A percentile compares a stretch with the other conserved stretches of the same genome.
Evolutionary conservation across 345 rosid species (phyloP).

Genomic region (Eucalyptus camaldulensis): DNA sequence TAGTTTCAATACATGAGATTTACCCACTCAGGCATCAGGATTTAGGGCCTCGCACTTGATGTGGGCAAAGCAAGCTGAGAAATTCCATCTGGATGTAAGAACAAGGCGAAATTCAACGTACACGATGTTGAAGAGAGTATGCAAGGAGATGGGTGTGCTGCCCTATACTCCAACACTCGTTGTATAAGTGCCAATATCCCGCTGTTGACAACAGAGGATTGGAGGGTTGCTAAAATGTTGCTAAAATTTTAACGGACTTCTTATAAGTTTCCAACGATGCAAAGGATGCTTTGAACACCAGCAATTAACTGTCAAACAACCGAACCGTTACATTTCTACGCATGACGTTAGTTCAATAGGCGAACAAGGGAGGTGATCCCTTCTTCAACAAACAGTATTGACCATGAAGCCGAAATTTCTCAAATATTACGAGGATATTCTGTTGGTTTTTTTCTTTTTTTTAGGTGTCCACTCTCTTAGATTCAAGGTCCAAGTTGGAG

Average conservation of each 20-base stretch:
- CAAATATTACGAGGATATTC: background rate
- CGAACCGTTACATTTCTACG: background rate
- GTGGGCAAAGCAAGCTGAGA: background rate
- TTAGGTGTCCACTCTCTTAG: background rate
- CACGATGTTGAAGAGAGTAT: background rate
- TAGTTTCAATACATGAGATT: background rate
- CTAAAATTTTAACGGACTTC: background rate
- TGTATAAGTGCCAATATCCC: background rate
- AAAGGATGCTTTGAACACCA: background rate
- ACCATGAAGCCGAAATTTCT: background rate
- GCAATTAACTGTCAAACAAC: background rate
- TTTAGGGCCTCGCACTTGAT: background rate
- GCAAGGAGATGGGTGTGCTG: background rate
- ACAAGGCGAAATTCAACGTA: background rate
- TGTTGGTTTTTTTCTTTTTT: background rate
- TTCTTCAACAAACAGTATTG: background rate
- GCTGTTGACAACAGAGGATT: background rate
- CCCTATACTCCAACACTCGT: background rate
- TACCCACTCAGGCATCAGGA: background rate
- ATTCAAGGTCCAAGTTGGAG: background rate
- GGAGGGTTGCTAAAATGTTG: background rate
- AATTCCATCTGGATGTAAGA: background rate
- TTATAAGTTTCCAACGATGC: background rate
- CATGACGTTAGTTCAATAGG: background rate
- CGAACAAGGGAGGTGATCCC: background rate